A percentile compares a stretch with the other conserved stretches of the same genome.
Conservation (phyloP, 1,139 yeast genomes). For the Lipomyces yarrowii region DNA sequence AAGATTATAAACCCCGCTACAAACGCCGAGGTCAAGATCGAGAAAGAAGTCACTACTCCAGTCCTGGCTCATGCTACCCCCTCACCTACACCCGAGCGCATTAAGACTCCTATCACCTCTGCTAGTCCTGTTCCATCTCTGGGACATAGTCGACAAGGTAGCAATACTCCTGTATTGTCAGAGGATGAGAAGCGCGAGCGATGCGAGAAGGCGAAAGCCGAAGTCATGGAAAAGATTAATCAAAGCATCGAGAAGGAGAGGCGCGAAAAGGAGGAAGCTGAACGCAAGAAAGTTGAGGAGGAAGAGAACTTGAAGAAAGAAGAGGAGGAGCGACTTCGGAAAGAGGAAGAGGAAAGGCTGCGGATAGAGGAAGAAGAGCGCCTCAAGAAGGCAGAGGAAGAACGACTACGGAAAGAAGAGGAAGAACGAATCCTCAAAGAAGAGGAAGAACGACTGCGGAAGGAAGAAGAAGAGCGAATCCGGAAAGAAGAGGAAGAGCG, state of each 20-base stretch:
- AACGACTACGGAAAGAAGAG: constrained; percentile 23
- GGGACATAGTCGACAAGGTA: constrained; percentile 27
- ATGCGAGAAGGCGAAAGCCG: constrained; percentile 32
- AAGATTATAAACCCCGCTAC: constrained; percentile 35
- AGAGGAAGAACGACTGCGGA: constrained; percentile 21
- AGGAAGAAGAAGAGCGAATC: constrained; percentile 27
- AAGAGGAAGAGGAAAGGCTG: constrained; percentile 12
- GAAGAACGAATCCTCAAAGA: constrained; percentile 21
- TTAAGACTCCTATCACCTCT: constrained; percentile 28
- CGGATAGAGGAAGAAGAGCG: constrained; percentile 33
- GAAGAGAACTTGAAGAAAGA: constrained; percentile 24
- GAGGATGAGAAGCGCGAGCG: constrained; percentile 35
- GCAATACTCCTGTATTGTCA: constrained; percentile 31
- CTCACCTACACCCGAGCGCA: constrained; percentile 30
- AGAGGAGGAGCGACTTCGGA: constrained; percentile 24
- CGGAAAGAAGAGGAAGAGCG: constrained; percentile 30
- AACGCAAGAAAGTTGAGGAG: constrained; percentile 21
- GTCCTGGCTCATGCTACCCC: constrained; percentile 24
- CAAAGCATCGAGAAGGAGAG: constrained; percentile 15
- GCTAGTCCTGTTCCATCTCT: constrained; percentile 28
- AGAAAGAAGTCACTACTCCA: constrained; percentile 20
- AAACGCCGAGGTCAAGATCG: constrained; percentile 35
- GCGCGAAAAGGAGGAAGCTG: constrained; percentile 33
- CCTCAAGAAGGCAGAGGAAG: constrained; percentile 28
- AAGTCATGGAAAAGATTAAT: constrained; percentile 20